Conservation (phyloP, 306 rosid species). For the Lathyrus tuberosus region DNA sequence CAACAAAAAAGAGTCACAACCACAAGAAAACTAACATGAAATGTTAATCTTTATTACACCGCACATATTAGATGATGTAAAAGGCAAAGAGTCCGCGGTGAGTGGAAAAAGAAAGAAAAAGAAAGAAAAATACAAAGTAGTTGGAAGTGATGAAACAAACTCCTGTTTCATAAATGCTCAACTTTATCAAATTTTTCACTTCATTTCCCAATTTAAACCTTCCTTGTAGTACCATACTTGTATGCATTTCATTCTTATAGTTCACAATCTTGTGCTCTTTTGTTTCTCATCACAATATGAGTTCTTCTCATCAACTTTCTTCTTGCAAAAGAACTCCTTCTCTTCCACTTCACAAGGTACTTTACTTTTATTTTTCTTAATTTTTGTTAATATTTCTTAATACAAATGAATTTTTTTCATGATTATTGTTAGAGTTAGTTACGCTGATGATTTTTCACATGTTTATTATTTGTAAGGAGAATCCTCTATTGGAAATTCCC, state of each 20-base stretch:
- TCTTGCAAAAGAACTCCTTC: slow-evolving; percentile 47
- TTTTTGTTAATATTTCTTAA: neutral
- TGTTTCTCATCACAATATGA: slow-evolving; percentile 49
- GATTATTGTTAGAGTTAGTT: too few species aligned
- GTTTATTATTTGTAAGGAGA: slow-evolving; percentile 59
- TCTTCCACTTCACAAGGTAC: slow-evolving; percentile 59
- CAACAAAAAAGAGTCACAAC: neutral
- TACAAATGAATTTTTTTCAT: neutral
- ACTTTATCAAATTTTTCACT: neutral
- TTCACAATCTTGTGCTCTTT: slow-evolving; percentile 8
- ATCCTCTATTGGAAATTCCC: slow-evolving; percentile 71
- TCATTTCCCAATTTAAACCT: neutral
- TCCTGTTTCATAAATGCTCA: slow-evolving; percentile 46
- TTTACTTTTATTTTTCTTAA: neutral
- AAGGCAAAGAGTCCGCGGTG: slow-evolving; percentile 1
- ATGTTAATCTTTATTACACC: too few species aligned
- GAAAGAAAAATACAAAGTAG: slow-evolving; percentile 5
- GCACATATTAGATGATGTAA: neutral
- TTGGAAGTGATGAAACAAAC: slow-evolving; percentile 24
- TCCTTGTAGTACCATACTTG: neutral
- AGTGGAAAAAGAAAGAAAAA: slow-evolving; percentile 29
- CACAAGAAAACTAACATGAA: neutral
- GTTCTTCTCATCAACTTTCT: slow-evolving; percentile 23
- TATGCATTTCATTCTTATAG: neutral
- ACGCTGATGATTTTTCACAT: neutral